phyloP scores from a whole-genome alignment of 345 rosid genomes.

The Salix purpurea region DNA sequence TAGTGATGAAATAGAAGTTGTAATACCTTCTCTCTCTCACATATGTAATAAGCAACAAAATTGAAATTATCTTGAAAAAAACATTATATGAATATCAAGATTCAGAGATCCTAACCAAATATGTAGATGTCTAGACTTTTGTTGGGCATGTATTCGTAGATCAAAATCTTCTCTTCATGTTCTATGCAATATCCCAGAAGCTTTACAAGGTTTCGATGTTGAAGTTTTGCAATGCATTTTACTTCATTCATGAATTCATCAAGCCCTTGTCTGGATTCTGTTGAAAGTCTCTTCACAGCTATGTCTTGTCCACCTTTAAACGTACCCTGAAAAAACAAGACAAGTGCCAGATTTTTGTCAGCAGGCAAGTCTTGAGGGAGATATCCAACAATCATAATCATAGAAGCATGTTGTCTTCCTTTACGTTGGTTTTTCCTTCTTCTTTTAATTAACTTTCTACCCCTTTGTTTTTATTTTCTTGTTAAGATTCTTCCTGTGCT shows the following conservation, averaged over 20 bases:
- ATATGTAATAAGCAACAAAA: not conserved
- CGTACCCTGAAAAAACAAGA: conserved; percentile 21
- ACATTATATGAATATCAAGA: not conserved
- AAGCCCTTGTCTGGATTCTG: conserved; percentile 41
- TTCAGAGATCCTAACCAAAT: conserved; percentile 20
- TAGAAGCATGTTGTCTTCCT: not conserved
- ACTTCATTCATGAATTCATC: conserved; percentile 47
- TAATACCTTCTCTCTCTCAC: not conserved
- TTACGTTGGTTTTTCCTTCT: not conserved
- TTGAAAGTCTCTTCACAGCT: conserved; percentile 45
- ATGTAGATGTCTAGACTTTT: conserved; percentile 29
- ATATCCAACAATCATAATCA: not conserved
- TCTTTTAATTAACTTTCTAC: not conserved
- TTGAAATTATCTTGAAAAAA: not conserved
- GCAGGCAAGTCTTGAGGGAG: not conserved
- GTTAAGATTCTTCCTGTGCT: not conserved
- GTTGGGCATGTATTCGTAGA: conserved; percentile 34
- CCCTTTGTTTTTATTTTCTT: not conserved
- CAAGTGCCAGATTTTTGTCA: not conserved
- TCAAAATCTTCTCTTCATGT: conserved; percentile 22
- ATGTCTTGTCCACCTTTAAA: conserved; percentile 37
- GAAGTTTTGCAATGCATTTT: conserved; percentile 39
- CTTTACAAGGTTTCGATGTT: conserved; percentile 46
- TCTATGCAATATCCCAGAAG: conserved; percentile 34
- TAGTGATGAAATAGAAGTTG: not conserved